Evolutionary conservation across 371 early-diverging fungal genomes (phyloP), one percentile per base, ranked within the genome.

Genomic region (Syncephalastrum contaminatum): DNA sequence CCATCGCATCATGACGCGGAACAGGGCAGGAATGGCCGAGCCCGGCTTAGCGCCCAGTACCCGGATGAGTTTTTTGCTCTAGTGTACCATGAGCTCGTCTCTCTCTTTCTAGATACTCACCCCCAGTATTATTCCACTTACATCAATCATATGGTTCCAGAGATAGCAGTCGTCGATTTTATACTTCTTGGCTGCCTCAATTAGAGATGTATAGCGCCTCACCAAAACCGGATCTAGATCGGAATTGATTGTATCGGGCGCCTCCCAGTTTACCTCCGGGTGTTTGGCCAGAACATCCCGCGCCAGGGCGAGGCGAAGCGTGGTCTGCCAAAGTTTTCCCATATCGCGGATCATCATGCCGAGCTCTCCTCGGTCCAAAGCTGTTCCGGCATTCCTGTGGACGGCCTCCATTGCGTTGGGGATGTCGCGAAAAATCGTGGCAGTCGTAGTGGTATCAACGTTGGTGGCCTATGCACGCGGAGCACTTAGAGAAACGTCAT

Each of bases 1-100:
- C 90, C 89, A 93, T 27, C 67, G 77, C 80, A 93, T 87, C 50
- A 90, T 70, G 3, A 62, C 51, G 8, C 75, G 63, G 12, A 92
- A 63, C 25, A 85, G 62, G 16, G 55, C 57, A 48, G 73, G 77
- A 13, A 93, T 72, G 2, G 48, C 55, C 14, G 88, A 88, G 1
- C 94, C 91, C 4, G 88, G 87, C 48, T 66, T 73, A 27, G 91
- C 73, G 4, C 81, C 80, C 18, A 91, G 65, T 3, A 88, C 24
- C 19, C 60, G 56, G 0, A 82, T 73, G 0, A 85, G 77, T 20
- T 76, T 69, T 42, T 85, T 83, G 36, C 95, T 89, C 83, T 86
- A 48, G 42, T 13, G 36, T 53, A 30, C 58, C 12, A 46, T 16
- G 22, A 22, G 21, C 18, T 24, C 12, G 21, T 16, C 19, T 5